Percentiles rank a stretch among this genome's conserved stretches.
phyloP scores from a whole-genome alignment of 352 stramenopile genomes.

The Bremia lactucae region DNA sequence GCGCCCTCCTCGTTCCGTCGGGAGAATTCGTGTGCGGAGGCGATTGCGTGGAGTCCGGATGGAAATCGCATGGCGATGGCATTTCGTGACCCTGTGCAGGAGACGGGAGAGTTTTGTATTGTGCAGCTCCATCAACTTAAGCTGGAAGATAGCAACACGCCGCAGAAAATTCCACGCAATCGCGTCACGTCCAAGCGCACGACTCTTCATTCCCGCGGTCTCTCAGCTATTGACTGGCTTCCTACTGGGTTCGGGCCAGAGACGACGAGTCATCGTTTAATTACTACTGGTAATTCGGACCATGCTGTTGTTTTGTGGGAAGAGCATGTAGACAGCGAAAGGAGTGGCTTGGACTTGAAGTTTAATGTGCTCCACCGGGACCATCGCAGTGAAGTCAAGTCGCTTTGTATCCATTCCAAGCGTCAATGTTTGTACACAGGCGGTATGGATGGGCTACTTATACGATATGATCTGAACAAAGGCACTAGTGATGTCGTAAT shows the following conservation, averaged over 20 bases:
- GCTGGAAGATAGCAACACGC: constrained; percentile 30
- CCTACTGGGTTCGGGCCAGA: constrained; percentile 35
- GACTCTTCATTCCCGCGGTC: constrained; percentile 44
- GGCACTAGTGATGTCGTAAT: constrained; percentile 31
- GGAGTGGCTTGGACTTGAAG: constrained; percentile 37
- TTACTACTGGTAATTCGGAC: constrained; percentile 62
- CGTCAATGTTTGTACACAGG: constrained; percentile 55
- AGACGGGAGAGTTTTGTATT: constrained; percentile 67
- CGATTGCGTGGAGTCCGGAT: constrained; percentile 65
- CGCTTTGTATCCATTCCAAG: constrained; percentile 72
- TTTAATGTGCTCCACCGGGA: constrained; percentile 59
- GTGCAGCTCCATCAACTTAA: constrained; percentile 55
- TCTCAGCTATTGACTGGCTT: constrained; percentile 65
- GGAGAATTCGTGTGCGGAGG: constrained; percentile 56
- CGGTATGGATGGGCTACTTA: constrained; percentile 56
- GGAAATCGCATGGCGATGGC: constrained; percentile 66
- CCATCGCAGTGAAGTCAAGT: constrained; percentile 64
- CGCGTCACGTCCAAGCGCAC: constrained; percentile 54
- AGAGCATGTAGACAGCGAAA: constrained; percentile 30
- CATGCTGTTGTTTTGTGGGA: constrained; percentile 72
- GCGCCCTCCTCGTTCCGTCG: constrained; percentile 45
- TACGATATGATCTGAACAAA: constrained; percentile 61
- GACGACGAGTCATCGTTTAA: constrained; percentile 35
- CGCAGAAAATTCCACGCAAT: constrained; percentile 37
- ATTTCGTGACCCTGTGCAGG: constrained; percentile 56